These are phyloP conservation scores for Russula griseocarnosa DNA, from an alignment of 768 basidiomycete genomes.

Conservation along the genomic window DNA sequence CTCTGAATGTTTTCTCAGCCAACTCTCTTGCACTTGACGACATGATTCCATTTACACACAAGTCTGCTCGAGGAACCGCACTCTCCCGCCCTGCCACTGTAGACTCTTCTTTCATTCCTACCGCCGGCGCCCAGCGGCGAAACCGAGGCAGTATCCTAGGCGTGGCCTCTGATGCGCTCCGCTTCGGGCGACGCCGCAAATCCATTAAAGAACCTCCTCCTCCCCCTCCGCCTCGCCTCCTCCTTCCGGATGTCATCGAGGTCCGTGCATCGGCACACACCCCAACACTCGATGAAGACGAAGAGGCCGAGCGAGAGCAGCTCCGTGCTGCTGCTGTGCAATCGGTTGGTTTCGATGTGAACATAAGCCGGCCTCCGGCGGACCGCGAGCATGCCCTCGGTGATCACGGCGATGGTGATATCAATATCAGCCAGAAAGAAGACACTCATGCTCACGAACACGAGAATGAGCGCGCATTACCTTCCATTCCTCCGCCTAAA, in stretches of 20 bases:
- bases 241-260: slow-evolving; percentile 70
- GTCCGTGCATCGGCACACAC: slow-evolving; percentile 38
- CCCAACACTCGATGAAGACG: slow-evolving; percentile 41
- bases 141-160: slow-evolving; percentile 31
- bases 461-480: slow-evolving; percentile 8
- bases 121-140: slow-evolving; percentile 6
- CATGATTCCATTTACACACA: slow-evolving; percentile 11
- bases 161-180: slow-evolving; percentile 31
- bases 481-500: neutral
- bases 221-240: slow-evolving; percentile 38
- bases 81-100: slow-evolving; percentile 21
- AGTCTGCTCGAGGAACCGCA: neutral
- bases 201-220: slow-evolving; percentile 28
- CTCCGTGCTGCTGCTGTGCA: slow-evolving; percentile 72
- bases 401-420: slow-evolving; percentile 37
- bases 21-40: slow-evolving; percentile 17
- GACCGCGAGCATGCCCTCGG: slow-evolving; percentile 37
- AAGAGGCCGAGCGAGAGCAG: slow-evolving; percentile 71
- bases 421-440: slow-evolving; percentile 32
- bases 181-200: slow-evolving; percentile 28
- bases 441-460: neutral
- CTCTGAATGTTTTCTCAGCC: slow-evolving; percentile 9
- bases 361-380: slow-evolving; percentile 39
- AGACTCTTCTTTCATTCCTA: slow-evolving; percentile 9
- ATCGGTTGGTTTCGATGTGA: slow-evolving; percentile 63